These are phyloP conservation scores for Blastobotrys americana DNA, from an alignment of 805 yeast species.

Conservation along the genomic window DNA sequence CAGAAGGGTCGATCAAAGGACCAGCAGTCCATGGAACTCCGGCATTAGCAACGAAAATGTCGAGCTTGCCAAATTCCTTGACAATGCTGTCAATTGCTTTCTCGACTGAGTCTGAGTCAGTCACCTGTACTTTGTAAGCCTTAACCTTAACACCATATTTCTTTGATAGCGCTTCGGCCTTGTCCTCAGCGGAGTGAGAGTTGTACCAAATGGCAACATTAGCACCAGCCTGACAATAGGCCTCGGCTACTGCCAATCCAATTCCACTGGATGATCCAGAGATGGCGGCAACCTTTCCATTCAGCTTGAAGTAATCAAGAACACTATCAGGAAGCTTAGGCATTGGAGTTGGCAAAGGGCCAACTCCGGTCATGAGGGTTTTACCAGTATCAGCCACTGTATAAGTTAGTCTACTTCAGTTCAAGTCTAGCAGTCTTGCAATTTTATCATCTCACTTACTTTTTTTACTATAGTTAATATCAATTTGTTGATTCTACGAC, in stretches of 20 bases:
- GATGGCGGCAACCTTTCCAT: constrained; percentile 75
- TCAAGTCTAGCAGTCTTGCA: background rate
- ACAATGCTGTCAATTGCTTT: constrained; percentile 43
- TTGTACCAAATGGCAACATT: constrained; percentile 67
- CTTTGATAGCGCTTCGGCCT: constrained; percentile 47
- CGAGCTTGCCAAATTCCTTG: constrained; percentile 70
- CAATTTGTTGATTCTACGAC: too few relatives aligned
- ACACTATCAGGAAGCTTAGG: constrained; percentile 49
- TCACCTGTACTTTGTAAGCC: constrained; percentile 59
- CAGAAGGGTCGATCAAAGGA: constrained; percentile 42
- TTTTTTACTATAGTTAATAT: too few relatives aligned
- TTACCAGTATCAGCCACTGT: constrained; percentile 23
- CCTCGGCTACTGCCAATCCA: constrained; percentile 75
- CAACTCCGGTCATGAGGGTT: constrained; percentile 29
- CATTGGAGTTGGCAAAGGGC: constrained; percentile 44
- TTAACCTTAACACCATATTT: constrained; percentile 54
- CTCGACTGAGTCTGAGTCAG: constrained; percentile 44
- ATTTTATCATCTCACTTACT: background rate
- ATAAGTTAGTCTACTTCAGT: too few relatives aligned
- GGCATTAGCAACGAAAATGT: constrained; percentile 82
- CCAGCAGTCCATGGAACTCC: constrained; percentile 80
- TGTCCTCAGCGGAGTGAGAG: constrained; percentile 54
- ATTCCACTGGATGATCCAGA: constrained; percentile 86
- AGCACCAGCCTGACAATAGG: constrained; percentile 83
- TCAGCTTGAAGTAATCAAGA: constrained; percentile 64